phyloP scores from a whole-genome alignment of 495 filamentous ascomycete genomes.

The Pyronema omphalodes region DNA sequence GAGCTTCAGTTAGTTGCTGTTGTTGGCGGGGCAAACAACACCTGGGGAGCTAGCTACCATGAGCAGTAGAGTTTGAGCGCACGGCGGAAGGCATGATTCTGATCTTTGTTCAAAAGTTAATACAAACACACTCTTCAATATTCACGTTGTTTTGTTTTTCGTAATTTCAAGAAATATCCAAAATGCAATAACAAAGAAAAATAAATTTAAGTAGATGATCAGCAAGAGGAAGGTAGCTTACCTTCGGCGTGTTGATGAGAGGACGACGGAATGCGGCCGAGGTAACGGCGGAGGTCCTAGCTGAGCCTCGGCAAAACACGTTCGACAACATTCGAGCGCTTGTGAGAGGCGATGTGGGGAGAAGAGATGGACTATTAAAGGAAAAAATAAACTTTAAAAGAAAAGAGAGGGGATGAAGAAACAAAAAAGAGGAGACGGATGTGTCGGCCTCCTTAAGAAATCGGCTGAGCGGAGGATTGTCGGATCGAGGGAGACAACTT shows the following conservation, averaged over 20 bases:
- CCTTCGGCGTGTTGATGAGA: constrained; percentile 7
- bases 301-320: constrained; percentile 21
- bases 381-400: neutral
- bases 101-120: constrained; percentile 1
- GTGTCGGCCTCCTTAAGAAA: neutral
- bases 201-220: constrained; percentile 5
- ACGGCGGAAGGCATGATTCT: neutral
- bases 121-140: constrained; percentile 7
- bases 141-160: neutral
- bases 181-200: constrained; percentile 6
- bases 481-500: constrained; percentile 3
- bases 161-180: constrained; percentile 5
- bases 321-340: constrained; percentile 17
- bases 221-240: constrained; percentile 4
- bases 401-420: neutral
- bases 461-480: constrained; percentile 1
- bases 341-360: neutral
- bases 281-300: constrained; percentile 12
- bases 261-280: constrained; percentile 19
- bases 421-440: neutral
- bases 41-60: neutral
- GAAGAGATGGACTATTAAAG: neutral
- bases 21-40: neutral
- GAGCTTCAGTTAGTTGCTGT: neutral
- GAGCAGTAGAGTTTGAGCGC: neutral